These are phyloP conservation scores for Kokia cookei DNA, from an alignment of 441 rosid genomes.

Conservation along the genomic window DNA sequence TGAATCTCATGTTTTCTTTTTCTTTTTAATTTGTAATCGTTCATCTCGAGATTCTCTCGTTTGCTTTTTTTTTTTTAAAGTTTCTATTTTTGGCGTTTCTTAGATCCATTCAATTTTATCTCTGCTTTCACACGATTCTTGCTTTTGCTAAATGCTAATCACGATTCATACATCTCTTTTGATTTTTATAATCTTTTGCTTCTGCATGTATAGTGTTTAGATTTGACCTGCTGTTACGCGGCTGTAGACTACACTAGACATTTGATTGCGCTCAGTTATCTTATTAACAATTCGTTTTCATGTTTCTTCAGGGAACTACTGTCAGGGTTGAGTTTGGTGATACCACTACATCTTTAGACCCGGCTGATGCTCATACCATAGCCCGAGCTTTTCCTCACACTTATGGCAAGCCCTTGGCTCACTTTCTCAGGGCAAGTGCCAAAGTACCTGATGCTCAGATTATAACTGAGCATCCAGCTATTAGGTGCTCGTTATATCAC, in stretches of 20 bases:
- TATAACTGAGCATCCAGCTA: slow-evolving; percentile 79
- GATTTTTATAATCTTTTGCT: background rate
- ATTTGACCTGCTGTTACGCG: background rate
- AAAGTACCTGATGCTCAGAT: slow-evolving; percentile 89
- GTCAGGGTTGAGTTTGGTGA: slow-evolving; percentile 98
- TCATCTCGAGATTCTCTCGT: background rate
- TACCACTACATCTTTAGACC: slow-evolving; percentile 59
- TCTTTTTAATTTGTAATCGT: background rate
- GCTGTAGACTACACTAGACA: background rate
- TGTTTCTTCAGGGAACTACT: slow-evolving; percentile 64
- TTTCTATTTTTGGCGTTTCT: background rate
- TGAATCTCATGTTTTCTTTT: background rate
- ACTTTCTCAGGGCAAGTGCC: slow-evolving; percentile 79
- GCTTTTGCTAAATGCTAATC: background rate
- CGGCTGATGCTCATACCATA: slow-evolving; percentile 66
- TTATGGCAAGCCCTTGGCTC: slow-evolving; percentile 91
- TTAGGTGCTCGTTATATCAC: slow-evolving; percentile 35
- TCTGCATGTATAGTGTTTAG: background rate
- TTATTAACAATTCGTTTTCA: background rate
- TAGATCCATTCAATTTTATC: background rate
- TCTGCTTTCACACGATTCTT: background rate
- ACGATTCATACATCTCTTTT: background rate
- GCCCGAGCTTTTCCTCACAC: slow-evolving; percentile 75
- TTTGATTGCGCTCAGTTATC: background rate
- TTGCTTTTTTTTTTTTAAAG: background rate